phyloP scores from a whole-genome alignment of 768 basidiomycete genomes.

The Leucogyrophana mollusca region DNA sequence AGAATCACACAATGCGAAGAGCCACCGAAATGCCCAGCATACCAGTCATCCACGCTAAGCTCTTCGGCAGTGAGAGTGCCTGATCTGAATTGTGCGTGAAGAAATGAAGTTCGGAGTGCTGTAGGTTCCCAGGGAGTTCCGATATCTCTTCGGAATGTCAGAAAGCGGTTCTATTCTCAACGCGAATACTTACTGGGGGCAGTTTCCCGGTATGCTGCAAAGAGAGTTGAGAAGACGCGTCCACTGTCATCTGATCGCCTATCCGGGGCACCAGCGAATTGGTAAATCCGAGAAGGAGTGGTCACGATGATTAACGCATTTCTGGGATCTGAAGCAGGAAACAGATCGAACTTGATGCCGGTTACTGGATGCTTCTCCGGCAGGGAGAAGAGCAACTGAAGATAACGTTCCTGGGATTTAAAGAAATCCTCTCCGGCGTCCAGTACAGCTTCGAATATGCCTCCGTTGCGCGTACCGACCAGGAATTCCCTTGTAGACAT shows the following conservation, averaged over 20 bases:
- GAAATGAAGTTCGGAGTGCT: slow-evolving; percentile 78
- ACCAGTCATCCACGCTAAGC: slow-evolving; percentile 93
- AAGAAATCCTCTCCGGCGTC: slow-evolving; percentile 92
- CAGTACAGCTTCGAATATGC: slow-evolving; percentile 83
- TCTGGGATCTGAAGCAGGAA: slow-evolving; percentile 61
- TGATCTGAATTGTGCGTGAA: slow-evolving; percentile 72
- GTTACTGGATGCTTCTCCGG: slow-evolving; percentile 83
- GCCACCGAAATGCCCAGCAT: slow-evolving; percentile 19
- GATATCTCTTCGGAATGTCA: slow-evolving; percentile 67
- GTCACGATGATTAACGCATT: slow-evolving; percentile 75
- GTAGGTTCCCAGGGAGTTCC: slow-evolving; percentile 80
- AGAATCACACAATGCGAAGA: not conserved
- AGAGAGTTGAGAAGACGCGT: slow-evolving; percentile 72
- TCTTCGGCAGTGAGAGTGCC: slow-evolving; percentile 65
- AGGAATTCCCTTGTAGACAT: slow-evolving; percentile 83
- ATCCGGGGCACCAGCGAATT: slow-evolving; percentile 74
- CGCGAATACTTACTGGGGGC: slow-evolving; percentile 69
- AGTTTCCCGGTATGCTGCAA: slow-evolving; percentile 69
- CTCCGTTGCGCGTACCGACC: slow-evolving; percentile 82
- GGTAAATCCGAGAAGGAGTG: slow-evolving; percentile 87
- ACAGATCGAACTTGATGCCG: slow-evolving; percentile 80
- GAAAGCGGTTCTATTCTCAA: slow-evolving; percentile 3
- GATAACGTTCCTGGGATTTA: slow-evolving; percentile 82
- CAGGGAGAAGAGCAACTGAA: slow-evolving; percentile 71
- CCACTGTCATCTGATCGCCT: slow-evolving; percentile 72